A percentile compares a stretch with the other conserved stretches of the same genome.
Conservation (phyloP, 2,329 filamentous ascomycete genomes). For the Catunica adiposa region DNA sequence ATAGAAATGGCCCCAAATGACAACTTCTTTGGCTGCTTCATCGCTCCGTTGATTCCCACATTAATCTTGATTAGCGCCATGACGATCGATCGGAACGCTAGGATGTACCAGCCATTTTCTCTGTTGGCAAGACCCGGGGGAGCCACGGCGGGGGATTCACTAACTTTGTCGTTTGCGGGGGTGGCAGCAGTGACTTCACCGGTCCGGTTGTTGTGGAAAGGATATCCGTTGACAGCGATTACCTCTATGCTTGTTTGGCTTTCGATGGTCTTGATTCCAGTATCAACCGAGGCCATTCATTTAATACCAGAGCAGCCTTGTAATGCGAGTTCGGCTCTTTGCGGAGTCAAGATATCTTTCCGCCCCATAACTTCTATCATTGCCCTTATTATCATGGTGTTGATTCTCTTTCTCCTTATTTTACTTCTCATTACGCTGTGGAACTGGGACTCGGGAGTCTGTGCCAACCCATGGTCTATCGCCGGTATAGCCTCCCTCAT, state of each 20-base stretch:
- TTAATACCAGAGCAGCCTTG: conserved; percentile 1
- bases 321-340: background rate
- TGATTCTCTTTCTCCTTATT: conserved; percentile 4
- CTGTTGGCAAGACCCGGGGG: conserved; percentile 2
- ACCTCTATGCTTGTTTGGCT: conserved; percentile 1
- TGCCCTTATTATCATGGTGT: background rate
- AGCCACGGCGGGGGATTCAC: conserved; percentile 1
- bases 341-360: conserved; percentile 7
- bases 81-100: conserved; percentile 10
- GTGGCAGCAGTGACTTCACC: conserved; percentile 1
- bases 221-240: conserved; percentile 8
- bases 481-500: conserved; percentile 7
- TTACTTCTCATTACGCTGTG: conserved; percentile 6
- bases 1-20: conserved; percentile 1
- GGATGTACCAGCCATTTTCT: conserved; percentile 11
- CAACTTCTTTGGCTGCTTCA: conserved; percentile 10
- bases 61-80: conserved; percentile 1
- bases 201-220: conserved; percentile 3
- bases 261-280: conserved; percentile 5
- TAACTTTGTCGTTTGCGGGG: conserved; percentile 9
- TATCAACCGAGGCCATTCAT: conserved; percentile 7
- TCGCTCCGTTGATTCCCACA: conserved; percentile 7
- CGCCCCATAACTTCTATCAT: conserved; percentile 3
- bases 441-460: conserved; percentile 11
- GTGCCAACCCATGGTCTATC: conserved; percentile 12